These are phyloP conservation scores for Rhytidhysteron rufulum DNA, from an alignment of 2,329 filamentous ascomycete genomes.

Conservation along the genomic window DNA sequence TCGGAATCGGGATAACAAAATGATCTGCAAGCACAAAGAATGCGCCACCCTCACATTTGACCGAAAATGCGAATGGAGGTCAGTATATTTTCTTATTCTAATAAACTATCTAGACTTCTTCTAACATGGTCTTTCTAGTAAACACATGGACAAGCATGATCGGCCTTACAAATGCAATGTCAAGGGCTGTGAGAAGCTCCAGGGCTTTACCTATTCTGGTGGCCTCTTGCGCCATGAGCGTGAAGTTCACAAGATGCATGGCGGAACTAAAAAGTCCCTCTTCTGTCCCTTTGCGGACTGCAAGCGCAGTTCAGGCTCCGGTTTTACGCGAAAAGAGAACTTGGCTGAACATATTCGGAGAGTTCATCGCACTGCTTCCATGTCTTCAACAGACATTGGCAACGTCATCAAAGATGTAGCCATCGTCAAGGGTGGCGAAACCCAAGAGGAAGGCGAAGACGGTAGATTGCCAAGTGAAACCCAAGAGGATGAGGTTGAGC, in stretches of 20 bases:
- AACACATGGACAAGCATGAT: constrained; percentile 98
- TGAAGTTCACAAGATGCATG: constrained; percentile 88
- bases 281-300: constrained; percentile 84
- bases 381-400: constrained; percentile 32
- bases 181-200: constrained; percentile 82
- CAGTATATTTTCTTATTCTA: constrained; percentile 41
- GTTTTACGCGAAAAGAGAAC: constrained; percentile 91
- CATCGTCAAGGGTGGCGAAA: constrained; percentile 20
- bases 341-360: constrained; percentile 88
- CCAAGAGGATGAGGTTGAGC: constrained; percentile 19
- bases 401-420: constrained; percentile 10
- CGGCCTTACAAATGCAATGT: constrained; percentile 83
- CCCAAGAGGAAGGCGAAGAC: constrained; percentile 15
- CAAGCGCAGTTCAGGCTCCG: constrained; percentile 82
- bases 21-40: constrained; percentile 63
- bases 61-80: constrained; percentile 93
- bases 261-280: constrained; percentile 80
- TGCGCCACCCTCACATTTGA: constrained; percentile 70
- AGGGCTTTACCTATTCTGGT: constrained; percentile 92
- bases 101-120: too few relatives aligned
- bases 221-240: constrained; percentile 86
- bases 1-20: constrained; percentile 68
- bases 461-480: constrained; percentile 26
- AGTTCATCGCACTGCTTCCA: constrained; percentile 58
- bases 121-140: constrained; percentile 58